phyloP scores from a whole-genome alignment of 1,284 basidiomycete species.

The Trametes polyzona region DNA sequence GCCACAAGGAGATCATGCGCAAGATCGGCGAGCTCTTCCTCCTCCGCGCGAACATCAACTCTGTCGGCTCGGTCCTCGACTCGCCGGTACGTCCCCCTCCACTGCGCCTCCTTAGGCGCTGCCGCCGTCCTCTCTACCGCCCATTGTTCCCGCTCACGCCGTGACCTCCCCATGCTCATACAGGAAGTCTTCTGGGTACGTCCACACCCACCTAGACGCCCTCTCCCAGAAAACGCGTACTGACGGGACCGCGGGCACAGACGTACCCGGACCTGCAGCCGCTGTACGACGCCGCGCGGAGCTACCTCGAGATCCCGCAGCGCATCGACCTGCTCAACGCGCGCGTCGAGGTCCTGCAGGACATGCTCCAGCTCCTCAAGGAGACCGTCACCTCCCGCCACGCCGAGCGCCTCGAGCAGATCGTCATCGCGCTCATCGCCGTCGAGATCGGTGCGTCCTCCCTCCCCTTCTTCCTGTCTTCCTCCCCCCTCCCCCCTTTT shows the following conservation, averaged over 20 bases:
- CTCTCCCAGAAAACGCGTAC: not conserved
- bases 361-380: slow-evolving; percentile 95
- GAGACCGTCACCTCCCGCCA: slow-evolving; percentile 93
- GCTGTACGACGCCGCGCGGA: slow-evolving; percentile 90
- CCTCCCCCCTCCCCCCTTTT: not conserved
- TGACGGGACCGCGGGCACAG: slow-evolving; percentile 45
- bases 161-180: slow-evolving; percentile 11
- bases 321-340: slow-evolving; percentile 93
- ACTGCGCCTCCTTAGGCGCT: not conserved
- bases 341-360: slow-evolving; percentile 94
- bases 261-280: slow-evolving; percentile 94
- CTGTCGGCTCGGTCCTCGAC: slow-evolving; percentile 94
- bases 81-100: slow-evolving; percentile 70
- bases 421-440: slow-evolving; percentile 91
- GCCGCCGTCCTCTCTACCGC: not conserved
- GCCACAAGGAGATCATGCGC: slow-evolving; percentile 94
- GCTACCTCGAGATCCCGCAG: slow-evolving; percentile 94
- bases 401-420: slow-evolving; percentile 92
- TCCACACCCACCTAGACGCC: slow-evolving; percentile 1
- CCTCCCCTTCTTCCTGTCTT: not conserved
- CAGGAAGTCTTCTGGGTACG: slow-evolving; percentile 93
- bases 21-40: slow-evolving; percentile 96
- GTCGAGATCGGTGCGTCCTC: slow-evolving; percentile 76
- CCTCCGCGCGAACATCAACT: slow-evolving; percentile 92
- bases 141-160: not conserved